Conservation (phyloP, 202 grass and related monocot genomes). For the Brachypodium distachyon region DNA sequence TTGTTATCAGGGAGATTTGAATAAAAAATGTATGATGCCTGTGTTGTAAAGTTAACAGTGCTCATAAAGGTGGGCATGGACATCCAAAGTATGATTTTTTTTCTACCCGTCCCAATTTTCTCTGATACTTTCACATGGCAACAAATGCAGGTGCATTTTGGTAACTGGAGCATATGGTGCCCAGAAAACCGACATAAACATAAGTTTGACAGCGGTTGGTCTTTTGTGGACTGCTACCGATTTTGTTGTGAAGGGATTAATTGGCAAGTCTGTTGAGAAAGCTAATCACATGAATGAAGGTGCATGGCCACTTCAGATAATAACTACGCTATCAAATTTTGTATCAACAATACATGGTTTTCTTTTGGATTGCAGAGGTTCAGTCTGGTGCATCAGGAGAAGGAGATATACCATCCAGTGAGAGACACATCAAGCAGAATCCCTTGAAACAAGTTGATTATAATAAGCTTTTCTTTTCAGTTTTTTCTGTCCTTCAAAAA, state of each 20-base stretch:
- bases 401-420: not conserved
- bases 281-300: slow-evolving; percentile 31
- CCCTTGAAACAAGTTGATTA: slow-evolving; percentile 57
- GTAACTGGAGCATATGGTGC: slow-evolving; percentile 87
- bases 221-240: slow-evolving; percentile 94
- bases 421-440: slow-evolving; percentile 27
- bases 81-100: not conserved
- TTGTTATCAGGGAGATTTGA: not conserved
- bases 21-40: not conserved
- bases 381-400: slow-evolving; percentile 16
- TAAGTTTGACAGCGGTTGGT: slow-evolving; percentile 96
- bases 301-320: slow-evolving; percentile 15
- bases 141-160: slow-evolving; percentile 79
- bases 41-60: not conserved
- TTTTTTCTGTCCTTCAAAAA: slow-evolving; percentile 82
- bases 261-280: slow-evolving; percentile 41
- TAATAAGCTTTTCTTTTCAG: slow-evolving; percentile 87
- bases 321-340: not conserved
- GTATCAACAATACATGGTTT: slow-evolving; percentile 3
- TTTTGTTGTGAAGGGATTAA: slow-evolving; percentile 90
- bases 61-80: not conserved
- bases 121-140: slow-evolving; percentile 33
- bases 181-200: slow-evolving; percentile 95
- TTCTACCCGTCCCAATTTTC: slow-evolving; percentile 5
- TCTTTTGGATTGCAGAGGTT: slow-evolving; percentile 29